Percentiles rank a stretch among this genome's conserved stretches.
These are phyloP conservation scores for Aureobasidium sp. DNA, from an alignment of 2,329 filamentous ascomycete genomes.

Conservation along the genomic window DNA sequence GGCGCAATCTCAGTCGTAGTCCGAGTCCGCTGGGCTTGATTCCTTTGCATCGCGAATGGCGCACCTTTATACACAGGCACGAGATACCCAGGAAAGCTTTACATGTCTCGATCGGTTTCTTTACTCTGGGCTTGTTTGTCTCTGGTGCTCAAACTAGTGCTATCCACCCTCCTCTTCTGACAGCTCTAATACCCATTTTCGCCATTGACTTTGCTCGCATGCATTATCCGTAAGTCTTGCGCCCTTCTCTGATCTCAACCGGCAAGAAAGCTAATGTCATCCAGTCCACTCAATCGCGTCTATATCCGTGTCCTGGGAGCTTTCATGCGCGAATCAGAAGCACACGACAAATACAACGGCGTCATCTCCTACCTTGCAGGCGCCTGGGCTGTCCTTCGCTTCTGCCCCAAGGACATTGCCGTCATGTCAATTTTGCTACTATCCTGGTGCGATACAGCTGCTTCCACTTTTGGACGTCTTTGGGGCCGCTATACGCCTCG, in stretches of 20 bases:
- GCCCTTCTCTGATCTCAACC: not conserved
- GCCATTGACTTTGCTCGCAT: conserved; percentile 77
- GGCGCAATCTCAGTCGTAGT: conserved; percentile 83
- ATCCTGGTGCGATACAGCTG: conserved; percentile 97
- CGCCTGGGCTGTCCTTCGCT: conserved; percentile 75
- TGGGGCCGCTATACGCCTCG: conserved; percentile 85
- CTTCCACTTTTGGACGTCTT: conserved; percentile 83
- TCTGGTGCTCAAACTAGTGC: conserved; percentile 66
- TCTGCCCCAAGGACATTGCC: conserved; percentile 88
- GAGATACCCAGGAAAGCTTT: conserved; percentile 91
- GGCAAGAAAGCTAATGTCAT: not conserved
- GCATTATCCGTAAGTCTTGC: conserved; percentile 49
- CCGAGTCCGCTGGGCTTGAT: conserved; percentile 91
- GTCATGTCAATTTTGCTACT: conserved; percentile 84
- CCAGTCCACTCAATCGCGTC: conserved; percentile 63
- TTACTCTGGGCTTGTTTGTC: conserved; percentile 79
- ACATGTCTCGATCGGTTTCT: conserved; percentile 93
- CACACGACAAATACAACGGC: conserved; percentile 78
- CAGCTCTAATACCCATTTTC: conserved; percentile 74
- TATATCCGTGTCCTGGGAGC: conserved; percentile 82
- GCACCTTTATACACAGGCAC: conserved; percentile 81
- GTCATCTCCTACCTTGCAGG: conserved; percentile 95
- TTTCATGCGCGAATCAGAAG: conserved; percentile 95
- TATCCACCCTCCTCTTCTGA: conserved; percentile 80
- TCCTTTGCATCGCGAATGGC: conserved; percentile 87